Evolutionary conservation across 257 asterid species (phyloP).

Genomic region (Lithospermum erythrorhizon): DNA sequence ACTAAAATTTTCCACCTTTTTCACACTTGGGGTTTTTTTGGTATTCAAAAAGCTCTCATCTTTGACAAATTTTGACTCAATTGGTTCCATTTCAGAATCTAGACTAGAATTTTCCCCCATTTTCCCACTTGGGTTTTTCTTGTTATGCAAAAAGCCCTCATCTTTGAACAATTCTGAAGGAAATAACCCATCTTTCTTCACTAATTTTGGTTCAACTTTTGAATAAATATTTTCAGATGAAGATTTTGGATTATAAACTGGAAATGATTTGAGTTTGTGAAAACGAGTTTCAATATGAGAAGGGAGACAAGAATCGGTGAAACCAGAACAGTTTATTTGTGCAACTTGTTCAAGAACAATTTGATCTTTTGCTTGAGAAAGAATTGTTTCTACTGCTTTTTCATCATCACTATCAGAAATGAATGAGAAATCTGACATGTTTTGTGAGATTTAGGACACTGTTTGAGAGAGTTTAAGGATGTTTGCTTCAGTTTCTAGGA

Average conservation of each 20-base stretch:
- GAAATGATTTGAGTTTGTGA: conserved; percentile 73
- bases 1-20: not conserved
- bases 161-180: too few species aligned
- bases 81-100: too few species aligned
- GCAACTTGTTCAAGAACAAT: conserved; percentile 67
- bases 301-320: conserved; percentile 57
- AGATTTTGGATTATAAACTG: conserved; percentile 33
- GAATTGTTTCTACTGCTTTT: conserved; percentile 61
- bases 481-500: not conserved
- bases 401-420: conserved; percentile 77
- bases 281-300: conserved; percentile 68
- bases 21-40: conserved; percentile 15
- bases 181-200: too few species aligned
- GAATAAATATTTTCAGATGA: too few species aligned
- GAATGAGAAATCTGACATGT: conserved; percentile 52
- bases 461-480: not conserved
- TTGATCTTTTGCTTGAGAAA: conserved; percentile 70
- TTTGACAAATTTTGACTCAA: too few species aligned
- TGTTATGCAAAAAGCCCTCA: conserved; percentile 6
- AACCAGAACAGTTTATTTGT: conserved; percentile 65
- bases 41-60: conserved; percentile 5
- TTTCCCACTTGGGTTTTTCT: conserved; percentile 15
- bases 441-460: not conserved
- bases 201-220: too few species aligned
- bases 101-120: not conserved